Percentiles rank a stretch among this genome's conserved stretches.
Evolutionary conservation across 2,329 filamentous ascomycete genomes (phyloP).

Genomic region (Acrodontium crateriforme): DNA sequence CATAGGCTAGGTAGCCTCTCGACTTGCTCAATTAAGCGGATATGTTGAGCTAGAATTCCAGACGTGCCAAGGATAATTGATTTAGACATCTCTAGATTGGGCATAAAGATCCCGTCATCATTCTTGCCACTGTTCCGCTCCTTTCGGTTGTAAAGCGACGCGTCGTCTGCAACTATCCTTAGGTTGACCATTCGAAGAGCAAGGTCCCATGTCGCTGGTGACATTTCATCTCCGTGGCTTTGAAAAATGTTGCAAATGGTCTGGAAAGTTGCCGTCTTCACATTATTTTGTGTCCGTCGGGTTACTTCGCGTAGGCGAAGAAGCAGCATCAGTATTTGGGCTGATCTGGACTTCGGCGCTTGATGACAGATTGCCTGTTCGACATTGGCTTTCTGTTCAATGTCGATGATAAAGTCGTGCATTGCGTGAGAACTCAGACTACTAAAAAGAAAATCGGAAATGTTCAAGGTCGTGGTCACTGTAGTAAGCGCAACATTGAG

Average conservation of each 20-base stretch:
- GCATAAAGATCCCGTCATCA: background rate
- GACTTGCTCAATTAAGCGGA: slow-evolving; percentile 55
- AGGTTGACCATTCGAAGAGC: slow-evolving; percentile 74
- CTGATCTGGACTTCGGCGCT: slow-evolving; percentile 26
- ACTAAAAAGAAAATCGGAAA: slow-evolving; percentile 68
- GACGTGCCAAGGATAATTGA: slow-evolving; percentile 62
- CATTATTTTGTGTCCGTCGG: slow-evolving; percentile 56
- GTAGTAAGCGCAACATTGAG: slow-evolving; percentile 94
- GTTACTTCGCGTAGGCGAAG: slow-evolving; percentile 58
- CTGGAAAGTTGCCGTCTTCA: slow-evolving; percentile 79
- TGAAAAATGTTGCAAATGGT: slow-evolving; percentile 85
- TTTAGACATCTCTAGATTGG: slow-evolving; percentile 48
- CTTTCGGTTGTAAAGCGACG: slow-evolving; percentile 7
- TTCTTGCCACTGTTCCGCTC: slow-evolving; percentile 1
- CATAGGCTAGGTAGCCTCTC: slow-evolving; percentile 58
- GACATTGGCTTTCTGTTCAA: slow-evolving; percentile 11
- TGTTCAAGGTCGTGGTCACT: slow-evolving; percentile 89
- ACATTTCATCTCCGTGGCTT: slow-evolving; percentile 71
- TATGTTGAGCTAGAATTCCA: slow-evolving; percentile 59
- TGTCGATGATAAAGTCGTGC: slow-evolving; percentile 11
- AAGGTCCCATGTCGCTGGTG: slow-evolving; percentile 65
- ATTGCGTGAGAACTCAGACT: slow-evolving; percentile 29
- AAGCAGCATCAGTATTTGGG: slow-evolving; percentile 66
- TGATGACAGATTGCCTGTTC: slow-evolving; percentile 8
- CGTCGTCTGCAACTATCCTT: slow-evolving; percentile 46